Conservation (phyloP, 2,329 filamentous ascomycete species). For the Onygenales sp. region DNA sequence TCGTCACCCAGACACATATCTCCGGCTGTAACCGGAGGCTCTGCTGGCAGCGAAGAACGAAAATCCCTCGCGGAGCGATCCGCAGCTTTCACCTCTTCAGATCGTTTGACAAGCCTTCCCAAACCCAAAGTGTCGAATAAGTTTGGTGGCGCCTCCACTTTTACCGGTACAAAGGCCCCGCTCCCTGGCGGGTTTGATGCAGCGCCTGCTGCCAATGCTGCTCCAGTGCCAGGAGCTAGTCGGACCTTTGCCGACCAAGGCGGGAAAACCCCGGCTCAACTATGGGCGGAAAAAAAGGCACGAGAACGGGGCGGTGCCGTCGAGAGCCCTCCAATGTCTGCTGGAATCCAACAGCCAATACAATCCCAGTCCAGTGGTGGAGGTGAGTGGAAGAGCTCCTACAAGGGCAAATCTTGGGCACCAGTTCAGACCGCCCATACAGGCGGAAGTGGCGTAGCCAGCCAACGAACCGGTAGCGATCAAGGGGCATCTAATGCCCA, state of each 20-base stretch:
- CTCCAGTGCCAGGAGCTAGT: constrained; percentile 68
- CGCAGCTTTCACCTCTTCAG: constrained; percentile 61
- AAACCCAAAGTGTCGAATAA: constrained; percentile 94
- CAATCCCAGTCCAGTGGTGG: constrained; percentile 62
- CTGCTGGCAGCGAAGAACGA: constrained; percentile 42
- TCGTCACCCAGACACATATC: constrained; percentile 28
- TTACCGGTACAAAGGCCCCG: constrained; percentile 82
- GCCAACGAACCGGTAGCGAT: constrained; percentile 3
- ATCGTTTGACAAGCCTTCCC: constrained; percentile 75
- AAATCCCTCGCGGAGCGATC: constrained; percentile 67
- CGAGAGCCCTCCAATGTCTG: constrained; percentile 37
- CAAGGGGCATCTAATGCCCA: neutral
- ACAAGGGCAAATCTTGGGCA: constrained; percentile 82
- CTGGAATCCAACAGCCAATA: constrained; percentile 41
- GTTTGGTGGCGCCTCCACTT: constrained; percentile 63
- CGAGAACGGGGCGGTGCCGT: constrained; percentile 56
- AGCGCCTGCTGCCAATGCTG: constrained; percentile 46
- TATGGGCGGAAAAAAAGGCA: constrained; percentile 97
- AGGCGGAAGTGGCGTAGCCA: constrained; percentile 43
- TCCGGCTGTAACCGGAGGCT: constrained; percentile 35
- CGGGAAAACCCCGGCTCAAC: constrained; percentile 90
- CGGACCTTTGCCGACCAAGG: constrained; percentile 90
- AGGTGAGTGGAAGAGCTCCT: constrained; percentile 81
- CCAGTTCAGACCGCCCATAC: constrained; percentile 67
- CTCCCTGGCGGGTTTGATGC: constrained; percentile 60